Conservation (phyloP, 1,284 basidiomycete genomes). For the Irpex rosettiformis region DNA sequence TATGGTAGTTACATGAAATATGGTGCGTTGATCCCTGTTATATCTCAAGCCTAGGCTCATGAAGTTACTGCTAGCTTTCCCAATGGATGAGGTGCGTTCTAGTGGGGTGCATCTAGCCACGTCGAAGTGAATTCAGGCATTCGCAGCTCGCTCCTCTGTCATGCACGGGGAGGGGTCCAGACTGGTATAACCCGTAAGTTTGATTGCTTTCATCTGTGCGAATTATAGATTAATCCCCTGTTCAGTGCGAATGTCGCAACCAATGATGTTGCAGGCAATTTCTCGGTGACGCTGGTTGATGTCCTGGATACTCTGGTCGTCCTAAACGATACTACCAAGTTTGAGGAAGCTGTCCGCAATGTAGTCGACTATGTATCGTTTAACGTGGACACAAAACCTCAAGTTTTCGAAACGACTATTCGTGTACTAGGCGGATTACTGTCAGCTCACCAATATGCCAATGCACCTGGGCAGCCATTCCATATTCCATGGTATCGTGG, state of each 20-base stretch:
- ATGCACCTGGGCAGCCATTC: conserved; percentile 59
- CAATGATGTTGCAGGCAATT: conserved; percentile 88
- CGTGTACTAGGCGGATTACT: conserved; percentile 86
- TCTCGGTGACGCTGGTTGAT: conserved; percentile 79
- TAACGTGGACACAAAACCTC: conserved; percentile 86
- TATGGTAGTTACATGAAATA: conserved; percentile 76
- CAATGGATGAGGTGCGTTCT: conserved; percentile 67
- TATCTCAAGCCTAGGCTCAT: background rate
- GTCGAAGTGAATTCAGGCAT: background rate
- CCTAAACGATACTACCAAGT: conserved; percentile 67
- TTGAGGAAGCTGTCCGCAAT: conserved; percentile 72
- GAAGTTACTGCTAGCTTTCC: conserved; percentile 55
- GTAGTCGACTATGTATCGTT: conserved; percentile 79
- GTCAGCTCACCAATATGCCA: conserved; percentile 82
- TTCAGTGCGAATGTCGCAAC: conserved; percentile 62
- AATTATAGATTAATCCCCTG: conserved; percentile 7
- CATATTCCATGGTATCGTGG: conserved; percentile 73
- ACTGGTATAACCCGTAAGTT: conserved; percentile 74
- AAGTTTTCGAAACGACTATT: conserved; percentile 91
- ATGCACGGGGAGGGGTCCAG: conserved; percentile 79
- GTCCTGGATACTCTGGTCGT: conserved; percentile 81
- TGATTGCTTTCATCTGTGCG: conserved; percentile 13
- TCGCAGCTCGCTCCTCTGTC: conserved; percentile 79
- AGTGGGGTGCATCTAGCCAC: background rate
- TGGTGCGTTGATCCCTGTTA: conserved; percentile 43